These are phyloP conservation scores for Penicillium argentinense DNA, from an alignment of 495 filamentous ascomycete genomes.

Conservation along the genomic window DNA sequence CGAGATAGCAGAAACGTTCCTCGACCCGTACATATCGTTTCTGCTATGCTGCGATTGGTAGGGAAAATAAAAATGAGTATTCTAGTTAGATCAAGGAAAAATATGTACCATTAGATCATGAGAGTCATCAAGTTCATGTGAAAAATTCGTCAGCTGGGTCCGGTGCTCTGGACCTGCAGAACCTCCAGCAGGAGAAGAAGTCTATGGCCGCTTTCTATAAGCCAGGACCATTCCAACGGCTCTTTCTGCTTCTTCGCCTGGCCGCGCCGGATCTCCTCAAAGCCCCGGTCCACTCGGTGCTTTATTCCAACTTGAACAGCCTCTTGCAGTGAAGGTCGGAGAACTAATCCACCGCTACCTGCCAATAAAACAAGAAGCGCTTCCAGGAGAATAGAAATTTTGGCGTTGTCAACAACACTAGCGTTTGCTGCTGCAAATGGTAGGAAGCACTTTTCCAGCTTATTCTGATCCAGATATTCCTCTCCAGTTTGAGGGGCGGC, in stretches of 20 bases:
- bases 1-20: too few relatives aligned
- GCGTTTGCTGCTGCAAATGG: conserved; percentile 67
- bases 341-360: conserved; percentile 33
- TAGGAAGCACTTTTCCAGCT: conserved; percentile 67
- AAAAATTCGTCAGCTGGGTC: neutral
- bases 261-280: conserved; percentile 44
- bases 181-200: conserved; percentile 37
- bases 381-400: conserved; percentile 76
- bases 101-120: conserved; percentile 13
- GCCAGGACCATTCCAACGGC: conserved; percentile 37
- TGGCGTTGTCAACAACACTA: conserved; percentile 71
- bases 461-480: conserved; percentile 51
- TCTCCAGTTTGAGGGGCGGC: conserved; percentile 50
- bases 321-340: conserved; percentile 45
- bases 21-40: too few relatives aligned
- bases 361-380: conserved; percentile 63
- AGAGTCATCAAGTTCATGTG: conserved; percentile 10
- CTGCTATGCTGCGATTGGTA: neutral
- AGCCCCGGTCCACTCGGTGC: conserved; percentile 55
- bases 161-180: conserved; percentile 3
- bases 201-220: conserved; percentile 43
- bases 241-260: conserved; percentile 36
- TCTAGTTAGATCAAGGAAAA: too few relatives aligned
- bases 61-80: too few relatives aligned
- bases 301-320: conserved; percentile 64